Conservation (phyloP, 2,329 filamentous ascomycete genomes). For the Coniochaeta ligniaria region DNA sequence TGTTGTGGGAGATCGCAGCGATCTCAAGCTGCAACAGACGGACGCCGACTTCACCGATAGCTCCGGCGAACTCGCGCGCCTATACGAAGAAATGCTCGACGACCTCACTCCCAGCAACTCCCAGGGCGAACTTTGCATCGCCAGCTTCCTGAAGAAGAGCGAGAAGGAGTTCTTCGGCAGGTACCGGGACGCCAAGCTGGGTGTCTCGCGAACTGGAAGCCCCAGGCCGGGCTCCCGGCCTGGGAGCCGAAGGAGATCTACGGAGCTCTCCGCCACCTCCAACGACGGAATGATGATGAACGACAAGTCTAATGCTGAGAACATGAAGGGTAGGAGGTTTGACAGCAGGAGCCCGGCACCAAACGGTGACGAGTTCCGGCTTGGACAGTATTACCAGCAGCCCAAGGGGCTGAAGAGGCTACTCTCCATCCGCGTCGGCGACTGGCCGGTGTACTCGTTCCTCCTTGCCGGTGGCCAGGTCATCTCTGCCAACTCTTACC, state of each 20-base stretch:
- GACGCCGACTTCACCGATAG: conserved; percentile 62
- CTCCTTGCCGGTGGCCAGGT: conserved; percentile 56
- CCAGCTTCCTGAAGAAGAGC: conserved; percentile 55
- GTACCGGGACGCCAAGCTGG: conserved; percentile 51
- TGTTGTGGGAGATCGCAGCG: conserved; percentile 54
- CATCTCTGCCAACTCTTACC: conserved; percentile 59
- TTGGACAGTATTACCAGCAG: conserved; percentile 47
- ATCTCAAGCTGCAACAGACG: conserved; percentile 59
- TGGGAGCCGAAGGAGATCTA: conserved; percentile 28
- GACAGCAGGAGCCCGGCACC: conserved; percentile 16
- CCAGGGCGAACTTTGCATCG: conserved; percentile 53
- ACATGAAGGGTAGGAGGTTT: not conserved
- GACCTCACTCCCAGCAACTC: conserved; percentile 47
- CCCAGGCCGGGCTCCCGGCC: conserved; percentile 15
- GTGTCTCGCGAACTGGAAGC: conserved; percentile 33
- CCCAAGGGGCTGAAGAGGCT: conserved; percentile 43
- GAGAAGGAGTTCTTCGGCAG: conserved; percentile 61
- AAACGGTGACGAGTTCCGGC: conserved; percentile 43
- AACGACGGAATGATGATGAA: conserved; percentile 9
- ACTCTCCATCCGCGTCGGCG: conserved; percentile 46
- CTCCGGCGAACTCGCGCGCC: conserved; percentile 51
- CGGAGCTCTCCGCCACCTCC: conserved; percentile 17
- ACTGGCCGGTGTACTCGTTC: conserved; percentile 58
- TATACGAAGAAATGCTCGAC: conserved; percentile 51
- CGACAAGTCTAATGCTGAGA: conserved; percentile 5